Evolutionary conservation across 306 rosid species (phyloP).

Genomic region (Castanea mollissima): DNA sequence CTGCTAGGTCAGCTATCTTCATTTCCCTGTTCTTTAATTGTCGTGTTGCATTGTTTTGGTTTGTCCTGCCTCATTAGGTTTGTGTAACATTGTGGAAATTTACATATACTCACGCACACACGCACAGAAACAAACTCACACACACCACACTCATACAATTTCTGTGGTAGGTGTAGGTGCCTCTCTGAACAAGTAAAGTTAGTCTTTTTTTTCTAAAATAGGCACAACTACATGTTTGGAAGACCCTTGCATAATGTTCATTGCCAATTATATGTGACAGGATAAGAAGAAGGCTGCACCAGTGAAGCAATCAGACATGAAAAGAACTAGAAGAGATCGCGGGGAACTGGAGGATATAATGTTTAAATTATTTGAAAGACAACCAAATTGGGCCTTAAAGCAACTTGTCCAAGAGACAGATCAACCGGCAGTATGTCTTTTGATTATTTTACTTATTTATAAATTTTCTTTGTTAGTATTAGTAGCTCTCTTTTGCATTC

Average conservation of each 20-base stretch:
- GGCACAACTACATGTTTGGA: not conserved
- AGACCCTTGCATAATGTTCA: not conserved
- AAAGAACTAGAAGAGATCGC: conserved; percentile 97
- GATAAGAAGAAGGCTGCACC: conserved; percentile 86
- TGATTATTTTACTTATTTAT: not conserved
- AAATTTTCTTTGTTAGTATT: not conserved
- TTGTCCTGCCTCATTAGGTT: not conserved
- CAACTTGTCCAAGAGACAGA: conserved; percentile 98
- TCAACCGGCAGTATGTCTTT: conserved; percentile 82
- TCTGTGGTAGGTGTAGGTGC: too few relatives aligned
- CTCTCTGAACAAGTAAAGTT: not conserved
- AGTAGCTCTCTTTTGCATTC: not conserved
- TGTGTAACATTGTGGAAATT: not conserved
- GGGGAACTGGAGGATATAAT: conserved; percentile 95
- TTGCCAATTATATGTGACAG: conserved; percentile 37
- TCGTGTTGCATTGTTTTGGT: too few relatives aligned
- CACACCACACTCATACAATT: not conserved
- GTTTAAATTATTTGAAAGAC: conserved; percentile 97
- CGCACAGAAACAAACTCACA: not conserved
- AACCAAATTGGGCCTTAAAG: conserved; percentile 97
- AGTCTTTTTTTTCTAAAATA: not conserved
- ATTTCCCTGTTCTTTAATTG: too few relatives aligned
- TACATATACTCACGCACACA: not conserved
- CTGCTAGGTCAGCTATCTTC: too few relatives aligned
- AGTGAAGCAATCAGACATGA: conserved; percentile 81